Conservation (phyloP, 306 rosid genomes). For the Fagus crenata region DNA sequence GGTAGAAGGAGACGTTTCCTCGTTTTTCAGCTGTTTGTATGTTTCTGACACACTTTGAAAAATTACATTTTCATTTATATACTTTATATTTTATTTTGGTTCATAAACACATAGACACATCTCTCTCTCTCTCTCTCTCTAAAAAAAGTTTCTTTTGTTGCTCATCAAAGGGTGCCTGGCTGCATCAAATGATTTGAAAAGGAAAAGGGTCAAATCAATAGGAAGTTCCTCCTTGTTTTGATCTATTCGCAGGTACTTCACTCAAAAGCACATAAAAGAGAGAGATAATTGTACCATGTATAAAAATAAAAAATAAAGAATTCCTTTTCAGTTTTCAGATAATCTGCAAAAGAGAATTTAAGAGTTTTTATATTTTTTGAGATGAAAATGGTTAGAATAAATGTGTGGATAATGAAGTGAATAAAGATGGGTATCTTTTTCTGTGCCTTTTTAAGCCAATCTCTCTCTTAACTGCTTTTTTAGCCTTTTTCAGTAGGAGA, state of each 20-base stretch:
- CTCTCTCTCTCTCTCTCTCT: conserved; percentile 27
- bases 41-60: conserved; percentile 51
- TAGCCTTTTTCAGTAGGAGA: conserved; percentile 47
- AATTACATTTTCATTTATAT: conserved; percentile 28
- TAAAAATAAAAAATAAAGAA: conserved; percentile 8
- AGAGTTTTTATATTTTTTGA: too few relatives aligned
- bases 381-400: neutral
- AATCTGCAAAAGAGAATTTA: neutral
- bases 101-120: conserved; percentile 32
- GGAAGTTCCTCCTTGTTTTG: conserved; percentile 45
- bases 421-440: conserved; percentile 77
- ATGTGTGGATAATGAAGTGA: conserved; percentile 65
- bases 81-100: conserved; percentile 15
- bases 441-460: conserved; percentile 42
- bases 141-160: conserved; percentile 39
- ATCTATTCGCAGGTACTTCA: conserved; percentile 76
- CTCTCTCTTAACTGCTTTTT: conserved; percentile 42
- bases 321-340: neutral
- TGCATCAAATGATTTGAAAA: conserved; percentile 61
- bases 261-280: conserved; percentile 33
- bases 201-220: conserved; percentile 69
- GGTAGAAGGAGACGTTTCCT: conserved; percentile 87
- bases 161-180: conserved; percentile 48
- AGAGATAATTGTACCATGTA: conserved; percentile 17
- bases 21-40: conserved; percentile 66